Evolutionary conservation across 2,329 filamentous ascomycete genomes (phyloP), one percentile per base, ranked within the genome.

Genomic region (Aschersonia sp.): DNA sequence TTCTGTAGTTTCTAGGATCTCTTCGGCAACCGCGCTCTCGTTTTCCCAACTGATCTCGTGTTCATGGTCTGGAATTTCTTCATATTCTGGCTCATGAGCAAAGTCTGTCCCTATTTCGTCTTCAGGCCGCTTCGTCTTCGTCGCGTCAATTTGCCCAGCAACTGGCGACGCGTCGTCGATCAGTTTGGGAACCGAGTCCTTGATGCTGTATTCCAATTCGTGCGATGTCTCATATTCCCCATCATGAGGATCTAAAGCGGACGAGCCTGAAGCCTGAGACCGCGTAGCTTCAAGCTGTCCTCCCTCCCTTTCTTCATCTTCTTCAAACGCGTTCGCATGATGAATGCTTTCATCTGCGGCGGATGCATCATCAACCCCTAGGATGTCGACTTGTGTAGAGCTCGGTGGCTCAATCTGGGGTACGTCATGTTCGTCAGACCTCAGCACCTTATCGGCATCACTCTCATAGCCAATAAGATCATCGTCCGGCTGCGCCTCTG

Each of bases 391-490:
- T 8, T 39, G 35, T 8, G 8, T 12, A 12, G 35, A 39, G 8
- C 35, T 39, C 9, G 8, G 9, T 12, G 35, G 22, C 22, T 22
- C 22, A 22, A 22, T 22, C 22, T 22, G 22, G 22, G 22, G 3
- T 22, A 22, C 22, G 22, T 22, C 4, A 22, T 12, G 14, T 4
- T 44, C 32, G 30, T 11, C 32, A 31, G 6, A 3, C 22, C 45
- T 7, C 31, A 22, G 30, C 32, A 30, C 12, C 30, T 47, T 47
- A n/a, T 53, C 48, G 32, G 51, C 44, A 41, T 60, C 65, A 46
- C 59, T 63, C 32, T 66, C 65, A 41, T 65, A 67, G 48, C 64
- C 59, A 45, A 67, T 63, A 30, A 65, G 51, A 48, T 67, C 65
- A 11, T 65, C 59, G 40, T 64, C 60, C 6, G 52, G 49, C 30